A percentile compares a stretch with the other conserved stretches of the same genome.
These are phyloP conservation scores for Lentinula novae-zelandiae DNA, from an alignment of 1,284 basidiomycete genomes.

Conservation along the genomic window DNA sequence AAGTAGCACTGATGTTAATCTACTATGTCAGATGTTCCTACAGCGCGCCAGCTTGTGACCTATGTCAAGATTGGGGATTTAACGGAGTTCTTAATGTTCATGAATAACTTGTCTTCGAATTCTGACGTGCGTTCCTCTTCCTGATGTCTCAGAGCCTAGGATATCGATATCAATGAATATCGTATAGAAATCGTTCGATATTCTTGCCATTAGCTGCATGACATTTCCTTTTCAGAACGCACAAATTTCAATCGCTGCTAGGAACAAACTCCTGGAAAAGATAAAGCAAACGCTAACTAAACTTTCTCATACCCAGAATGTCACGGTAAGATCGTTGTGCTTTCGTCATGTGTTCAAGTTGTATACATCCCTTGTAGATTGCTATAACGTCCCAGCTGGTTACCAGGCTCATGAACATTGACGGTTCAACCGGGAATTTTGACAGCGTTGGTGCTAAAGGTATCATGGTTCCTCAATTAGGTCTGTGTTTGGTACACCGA, in stretches of 20 bases:
- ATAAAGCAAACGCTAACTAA: conserved; percentile 51
- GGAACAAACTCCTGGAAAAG: conserved; percentile 41
- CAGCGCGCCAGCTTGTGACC: conserved; percentile 32
- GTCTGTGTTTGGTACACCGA: neutral
- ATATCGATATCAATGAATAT: conserved; percentile 8
- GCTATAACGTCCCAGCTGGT: conserved; percentile 65
- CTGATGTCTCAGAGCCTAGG: too few species aligned
- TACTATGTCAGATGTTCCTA: conserved; percentile 21
- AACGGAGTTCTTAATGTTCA: conserved; percentile 54
- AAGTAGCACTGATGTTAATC: neutral
- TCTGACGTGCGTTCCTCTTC: conserved; percentile 37
- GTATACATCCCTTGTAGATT: conserved; percentile 35
- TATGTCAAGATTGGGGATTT: conserved; percentile 44
- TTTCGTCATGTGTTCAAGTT: conserved; percentile 2
- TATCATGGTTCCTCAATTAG: conserved; percentile 14
- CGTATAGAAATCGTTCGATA: conserved; percentile 31
- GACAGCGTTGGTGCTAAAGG: conserved; percentile 16
- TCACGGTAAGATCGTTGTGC: conserved; percentile 41
- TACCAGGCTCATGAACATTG: conserved; percentile 58
- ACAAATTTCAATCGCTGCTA: conserved; percentile 33
- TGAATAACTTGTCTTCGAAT: conserved; percentile 48
- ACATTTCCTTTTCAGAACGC: conserved; percentile 58
- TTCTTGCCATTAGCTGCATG: conserved; percentile 64
- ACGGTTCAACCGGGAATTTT: conserved; percentile 53
- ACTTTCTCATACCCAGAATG: conserved; percentile 36